Evolutionary conservation across 2,329 filamentous ascomycete species (phyloP), one percentile per base, ranked within the genome.

Genomic region (Apiospora pterosperma): DNA sequence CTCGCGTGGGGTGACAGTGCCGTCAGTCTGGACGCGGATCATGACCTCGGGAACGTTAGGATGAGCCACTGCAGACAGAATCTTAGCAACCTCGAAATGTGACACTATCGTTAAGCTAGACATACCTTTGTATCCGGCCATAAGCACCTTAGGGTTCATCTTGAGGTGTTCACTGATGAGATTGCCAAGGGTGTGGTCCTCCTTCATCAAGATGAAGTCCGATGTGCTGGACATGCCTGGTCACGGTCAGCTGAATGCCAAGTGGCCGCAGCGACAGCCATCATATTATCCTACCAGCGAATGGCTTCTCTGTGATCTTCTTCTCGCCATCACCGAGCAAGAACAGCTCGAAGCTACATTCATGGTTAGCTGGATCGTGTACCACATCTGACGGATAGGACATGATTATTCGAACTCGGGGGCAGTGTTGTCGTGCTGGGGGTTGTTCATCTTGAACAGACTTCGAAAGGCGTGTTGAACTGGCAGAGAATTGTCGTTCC

Each of bases 111-210:
- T 61, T 5, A 76, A 48, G 76, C 28, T 11, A n/a, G 7, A 55
- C 86, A 67, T 78, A 90, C 91, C 88, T 79, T 96, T 96, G 84
- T 99, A 99, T 14, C 91, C 96, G 66, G 94, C 90, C 84, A 98
- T 97, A 72, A 91, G 83, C 71, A 99, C 91, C 76, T 96, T 90
- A 21, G 88, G 86, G 73, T 92, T 91, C 76, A 92, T 89, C 80
- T 96, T 89, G 64, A 99, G 90, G 73, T 95, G 92, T 73, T 92
- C 90, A 59, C 91, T 87, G 64, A 99, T 85, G 64, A 99, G 85
- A 78, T 99, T 97, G 72, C 90, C 96, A 31, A 99, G 87, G 1
- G 95, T 97, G 80, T 97, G 95, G 73, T 99, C 96, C 78, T 99
- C 96, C 79, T 97, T 98, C 80, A 93, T 92, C 80, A 99, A 89